A percentile compares a stretch with the other conserved stretches of the same genome.
These are phyloP conservation scores for Beta corolliflora DNA, from an alignment of 179 eudicot genomes.

Conservation along the genomic window DNA sequence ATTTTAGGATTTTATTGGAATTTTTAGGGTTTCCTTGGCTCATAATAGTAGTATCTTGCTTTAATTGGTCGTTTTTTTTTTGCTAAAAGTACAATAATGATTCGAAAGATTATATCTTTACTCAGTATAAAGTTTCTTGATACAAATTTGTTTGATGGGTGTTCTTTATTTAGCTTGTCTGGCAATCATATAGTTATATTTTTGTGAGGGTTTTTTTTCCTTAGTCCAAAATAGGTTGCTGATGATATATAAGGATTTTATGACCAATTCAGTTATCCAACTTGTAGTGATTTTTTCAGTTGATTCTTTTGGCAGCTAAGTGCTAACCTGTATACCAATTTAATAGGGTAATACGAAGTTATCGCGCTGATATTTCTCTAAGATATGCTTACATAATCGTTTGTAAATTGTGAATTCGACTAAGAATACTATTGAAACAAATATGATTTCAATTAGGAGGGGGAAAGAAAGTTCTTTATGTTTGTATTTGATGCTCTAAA, in stretches of 20 bases:
- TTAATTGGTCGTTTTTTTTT: too few species aligned
- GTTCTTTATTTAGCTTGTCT: background rate
- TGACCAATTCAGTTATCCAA: background rate
- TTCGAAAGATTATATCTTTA: background rate
- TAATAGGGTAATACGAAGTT: background rate
- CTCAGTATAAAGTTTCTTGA: too few species aligned
- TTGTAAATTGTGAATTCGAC: background rate
- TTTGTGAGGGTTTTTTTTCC: too few species aligned
- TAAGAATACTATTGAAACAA: background rate
- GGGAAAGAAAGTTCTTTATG: background rate
- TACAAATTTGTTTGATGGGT: background rate
- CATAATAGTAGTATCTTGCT: too few species aligned
- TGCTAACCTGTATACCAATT: background rate
- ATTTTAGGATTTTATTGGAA: constrained; percentile 3
- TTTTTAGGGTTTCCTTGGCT: background rate
- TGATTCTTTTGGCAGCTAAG: background rate
- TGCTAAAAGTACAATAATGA: background rate
- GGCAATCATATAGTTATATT: too few species aligned
- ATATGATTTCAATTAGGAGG: background rate
- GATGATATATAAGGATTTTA: background rate
- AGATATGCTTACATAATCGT: too few species aligned
- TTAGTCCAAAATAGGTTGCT: background rate
- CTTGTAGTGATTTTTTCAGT: background rate
- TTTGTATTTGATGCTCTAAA: background rate
- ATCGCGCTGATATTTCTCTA: background rate